phyloP scores from a whole-genome alignment of 306 rosid genomes.

The Canavalia gladiata region DNA sequence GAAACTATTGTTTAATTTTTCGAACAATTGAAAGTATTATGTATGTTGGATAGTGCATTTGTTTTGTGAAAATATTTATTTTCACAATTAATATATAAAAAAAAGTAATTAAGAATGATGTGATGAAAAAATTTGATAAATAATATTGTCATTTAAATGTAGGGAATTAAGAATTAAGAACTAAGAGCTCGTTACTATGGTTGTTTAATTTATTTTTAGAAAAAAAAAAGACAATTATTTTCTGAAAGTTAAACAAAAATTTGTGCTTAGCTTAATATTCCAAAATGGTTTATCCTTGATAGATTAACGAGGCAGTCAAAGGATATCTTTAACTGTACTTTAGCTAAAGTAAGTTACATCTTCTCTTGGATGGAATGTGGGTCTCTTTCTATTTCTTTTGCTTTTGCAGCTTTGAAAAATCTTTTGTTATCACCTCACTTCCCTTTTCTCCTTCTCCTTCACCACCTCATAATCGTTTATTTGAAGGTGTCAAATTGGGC shows the following conservation, averaged over 20 bases:
- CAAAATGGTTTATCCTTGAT: neutral
- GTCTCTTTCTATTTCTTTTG: conserved; percentile 56
- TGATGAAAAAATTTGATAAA: too few relatives aligned
- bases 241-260: neutral
- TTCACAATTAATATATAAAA: too few relatives aligned
- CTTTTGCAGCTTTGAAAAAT: conserved; percentile 62
- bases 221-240: neutral
- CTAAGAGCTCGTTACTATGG: neutral
- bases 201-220: neutral
- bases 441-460: conserved; percentile 48
- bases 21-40: neutral
- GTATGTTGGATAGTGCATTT: neutral
- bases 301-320: conserved; percentile 70
- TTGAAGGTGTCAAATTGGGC: conserved; percentile 42
- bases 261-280: neutral
- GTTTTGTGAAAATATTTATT: too few relatives aligned
- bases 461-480: conserved; percentile 16
- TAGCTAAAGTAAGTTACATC: conserved; percentile 57
- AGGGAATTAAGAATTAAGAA: neutral
- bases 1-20: neutral
- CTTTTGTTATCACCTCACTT: conserved; percentile 25
- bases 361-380: conserved; percentile 43
- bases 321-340: conserved; percentile 64
- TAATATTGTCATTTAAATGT: too few relatives aligned
- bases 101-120: neutral